Evolutionary conservation across 2,329 filamentous ascomycete species (phyloP), one percentile per base, ranked within the genome.

Genomic region (Aspergillus fischeri): DNA sequence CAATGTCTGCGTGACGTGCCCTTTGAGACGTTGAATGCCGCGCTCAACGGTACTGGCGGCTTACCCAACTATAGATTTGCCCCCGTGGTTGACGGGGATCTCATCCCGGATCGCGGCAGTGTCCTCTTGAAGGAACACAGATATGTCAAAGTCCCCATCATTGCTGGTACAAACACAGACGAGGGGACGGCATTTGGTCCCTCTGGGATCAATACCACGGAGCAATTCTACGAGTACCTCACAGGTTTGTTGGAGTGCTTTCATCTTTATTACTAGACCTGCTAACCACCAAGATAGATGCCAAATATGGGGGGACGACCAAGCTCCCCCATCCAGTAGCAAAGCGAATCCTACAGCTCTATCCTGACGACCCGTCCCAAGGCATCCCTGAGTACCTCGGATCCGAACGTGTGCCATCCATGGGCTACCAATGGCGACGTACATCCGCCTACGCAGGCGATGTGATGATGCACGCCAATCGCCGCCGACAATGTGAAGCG

Each of bases 121-220:
- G 68, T 78, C 7, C 83, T 86, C 62, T 73, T 90, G 5, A 72
- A 75, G 1, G 69, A 78, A 4, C 86, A 85, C 49, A 78, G 80
- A 20, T 88, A 89, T 61, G 81, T 88, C 55, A 79, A 83, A 53
- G 83, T 89, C 0, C 85, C 86, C 1, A 80, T 89, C 44, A 77
- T 90, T 6, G 75, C 80, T 35, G 87, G 88, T 6, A 81, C 80
- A 38, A 89, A 88, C 68, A 81, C 81, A 1, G 87, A 90, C 63
- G 87, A 90, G 67, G 87, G 85, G 2, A 81, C 81, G 0, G 74
- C 76, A 1, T 87, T 87, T 64, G 80, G 77, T 0, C 77, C 79
- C 10, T 68, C 59, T 5, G 81, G 79, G 17, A 80, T 87, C 59
- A 81, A 86, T 65, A 83, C 80, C 1, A 81, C 77, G 10, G 77